phyloP scores from a whole-genome alignment of 202 grass and related monocot genomes.

The Elaeis oleifera region DNA sequence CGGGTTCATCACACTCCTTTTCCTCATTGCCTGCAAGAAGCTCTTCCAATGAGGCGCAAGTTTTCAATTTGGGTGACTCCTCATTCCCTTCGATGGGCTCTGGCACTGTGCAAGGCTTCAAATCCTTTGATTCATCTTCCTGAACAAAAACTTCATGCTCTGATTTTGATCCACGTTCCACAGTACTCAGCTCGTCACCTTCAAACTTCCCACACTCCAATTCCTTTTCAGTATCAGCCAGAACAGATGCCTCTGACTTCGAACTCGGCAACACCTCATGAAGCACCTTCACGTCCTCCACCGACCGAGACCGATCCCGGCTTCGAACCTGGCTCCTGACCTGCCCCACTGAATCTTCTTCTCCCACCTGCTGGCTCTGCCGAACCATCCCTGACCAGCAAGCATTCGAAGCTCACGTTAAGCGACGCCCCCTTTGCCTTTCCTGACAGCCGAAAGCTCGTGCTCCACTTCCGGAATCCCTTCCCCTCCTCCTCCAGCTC shows the following conservation, averaged over 20 bases:
- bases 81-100: slow-evolving; percentile 23
- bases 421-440: slow-evolving; percentile 64
- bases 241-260: slow-evolving; percentile 31
- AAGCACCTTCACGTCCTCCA: slow-evolving; percentile 67
- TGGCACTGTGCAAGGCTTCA: background rate
- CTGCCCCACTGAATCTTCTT: slow-evolving; percentile 27
- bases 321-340: slow-evolving; percentile 30
- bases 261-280: slow-evolving; percentile 65
- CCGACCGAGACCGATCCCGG: slow-evolving; percentile 23
- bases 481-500: slow-evolving; percentile 74
- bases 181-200: background rate
- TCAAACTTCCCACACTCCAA: background rate
- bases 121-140: background rate
- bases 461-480: slow-evolving; percentile 79
- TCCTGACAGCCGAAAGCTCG: slow-evolving; percentile 70
- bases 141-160: slow-evolving; percentile 1
- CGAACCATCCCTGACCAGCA: slow-evolving; percentile 24
- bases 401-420: slow-evolving; percentile 65
- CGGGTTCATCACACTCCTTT: slow-evolving; percentile 25
- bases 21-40: slow-evolving; percentile 25
- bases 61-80: slow-evolving; percentile 51
- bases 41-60: slow-evolving; percentile 54
- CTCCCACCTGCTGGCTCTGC: slow-evolving; percentile 3
- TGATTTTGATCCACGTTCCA: slow-evolving; percentile 23
- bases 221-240: slow-evolving; percentile 7